Conservation (phyloP, 371 early-diverging fungal species). For the Haplosporangium sp. region DNA sequence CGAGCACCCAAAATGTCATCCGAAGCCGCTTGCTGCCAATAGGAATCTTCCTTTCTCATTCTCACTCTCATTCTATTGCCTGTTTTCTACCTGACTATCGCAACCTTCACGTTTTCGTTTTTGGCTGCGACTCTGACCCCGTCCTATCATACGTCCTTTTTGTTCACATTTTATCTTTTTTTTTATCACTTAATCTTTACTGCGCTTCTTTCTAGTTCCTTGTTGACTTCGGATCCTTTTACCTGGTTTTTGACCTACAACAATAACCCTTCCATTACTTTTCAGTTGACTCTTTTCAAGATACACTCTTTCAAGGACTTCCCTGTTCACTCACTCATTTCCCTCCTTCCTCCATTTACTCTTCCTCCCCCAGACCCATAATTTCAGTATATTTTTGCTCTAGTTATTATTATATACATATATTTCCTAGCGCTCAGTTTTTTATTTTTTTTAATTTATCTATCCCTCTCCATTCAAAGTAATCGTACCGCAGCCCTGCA, state of each 20-base stretch:
- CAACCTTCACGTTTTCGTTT: neutral
- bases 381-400: neutral
- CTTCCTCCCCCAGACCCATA: constrained; percentile 47
- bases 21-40: constrained; percentile 24
- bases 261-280: constrained; percentile 1
- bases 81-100: constrained; percentile 5
- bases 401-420: neutral
- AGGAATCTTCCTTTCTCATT: constrained; percentile 11
- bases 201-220: constrained; percentile 13
- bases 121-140: neutral
- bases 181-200: constrained; percentile 4
- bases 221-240: constrained; percentile 5
- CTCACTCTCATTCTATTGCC: neutral
- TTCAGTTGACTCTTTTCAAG: constrained; percentile 5
- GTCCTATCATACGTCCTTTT: neutral
- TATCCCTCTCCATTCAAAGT: neutral
- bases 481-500: constrained; percentile 29
- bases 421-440: neutral
- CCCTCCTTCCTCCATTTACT: constrained; percentile 19
- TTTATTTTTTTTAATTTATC: neutral
- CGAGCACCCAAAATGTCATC: constrained; percentile 30
- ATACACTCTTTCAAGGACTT: constrained; percentile 12
- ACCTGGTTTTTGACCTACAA: neutral
- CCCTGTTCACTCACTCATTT: constrained; percentile 11
- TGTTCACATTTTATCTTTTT: neutral